Base-by-base conservation (phyloP, 2,329 filamentous ascomycete species). In the Rosellinia necatrix region DNA sequence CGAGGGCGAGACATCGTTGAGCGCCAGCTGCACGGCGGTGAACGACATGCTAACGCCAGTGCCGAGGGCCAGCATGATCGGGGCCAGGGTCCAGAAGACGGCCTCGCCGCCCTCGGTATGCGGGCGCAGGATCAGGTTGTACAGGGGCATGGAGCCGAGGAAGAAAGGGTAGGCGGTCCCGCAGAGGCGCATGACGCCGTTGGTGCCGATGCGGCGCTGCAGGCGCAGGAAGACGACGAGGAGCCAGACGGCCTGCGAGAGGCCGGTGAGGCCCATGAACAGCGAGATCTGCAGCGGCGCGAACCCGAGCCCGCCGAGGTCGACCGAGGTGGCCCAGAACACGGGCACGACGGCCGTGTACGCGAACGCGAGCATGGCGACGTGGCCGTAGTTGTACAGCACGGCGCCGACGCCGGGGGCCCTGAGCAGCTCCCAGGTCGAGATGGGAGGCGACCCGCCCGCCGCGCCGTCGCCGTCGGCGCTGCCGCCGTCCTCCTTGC, bases 1-100 rank as follows among this genome's bases (percentile, higher is more conserved):
- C 8, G 79, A 83, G 0, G 90, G 90, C 0, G 86, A 80, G 2
- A 89, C 82, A 55, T 92, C 88, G 70, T 93, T 93, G 27, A 93
- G 68, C 0, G 85, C 84, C 7, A 93, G 83, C 75, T 92, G 89
- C 1, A 87, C 80, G 1, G 79, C 85, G 0, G 88, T 92, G 67
- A 88, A 89, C 2, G 80, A 77, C 87, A 90, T 91, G 44, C 79
- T 80, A 0, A 90, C 82, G 1, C 85, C 84, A 10, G 80, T 80
- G 0, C 86, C 87, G 0, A 89, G n/a, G 0, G 76, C 73, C 9
- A 86, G 69, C 8, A 72, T 46, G 0, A 73, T 60, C 0, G 78
- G 77, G 1, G 69, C 73, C 2, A 79, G 43, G 2, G 80, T 66
- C 84, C 87, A 91, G 68, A 91, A 90, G 0, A 71, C 59, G 0